Conservation (phyloP, 768 basidiomycete species). For the Mycena capillaripes region DNA sequence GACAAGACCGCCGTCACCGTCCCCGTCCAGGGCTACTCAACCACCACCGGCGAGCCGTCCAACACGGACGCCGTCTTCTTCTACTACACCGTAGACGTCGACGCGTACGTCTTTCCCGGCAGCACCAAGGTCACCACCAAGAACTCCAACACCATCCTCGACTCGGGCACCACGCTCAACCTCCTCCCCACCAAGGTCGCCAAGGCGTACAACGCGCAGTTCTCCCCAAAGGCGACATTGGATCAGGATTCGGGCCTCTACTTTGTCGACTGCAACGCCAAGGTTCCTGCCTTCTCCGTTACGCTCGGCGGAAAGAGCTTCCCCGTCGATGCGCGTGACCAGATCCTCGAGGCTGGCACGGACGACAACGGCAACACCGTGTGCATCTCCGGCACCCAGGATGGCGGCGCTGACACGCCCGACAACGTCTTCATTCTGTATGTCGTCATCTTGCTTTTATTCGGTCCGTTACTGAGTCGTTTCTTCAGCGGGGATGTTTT, state of each 20-base stretch:
- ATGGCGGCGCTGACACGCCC: constrained; percentile 32
- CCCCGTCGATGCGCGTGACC: constrained; percentile 38
- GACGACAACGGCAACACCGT: constrained; percentile 30
- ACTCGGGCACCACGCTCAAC: constrained; percentile 38
- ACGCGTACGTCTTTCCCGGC: constrained; percentile 37
- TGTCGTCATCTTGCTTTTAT: background rate
- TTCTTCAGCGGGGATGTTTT: constrained; percentile 39
- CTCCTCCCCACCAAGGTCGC: constrained; percentile 38
- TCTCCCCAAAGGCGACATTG: constrained; percentile 36
- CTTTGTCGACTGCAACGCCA: constrained; percentile 37
- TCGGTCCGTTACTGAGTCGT: background rate
- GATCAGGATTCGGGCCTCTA: constrained; percentile 30
- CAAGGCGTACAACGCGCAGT: constrained; percentile 35
- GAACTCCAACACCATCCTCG: constrained; percentile 30
- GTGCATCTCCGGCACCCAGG: constrained; percentile 37
- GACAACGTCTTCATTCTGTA: constrained; percentile 40
- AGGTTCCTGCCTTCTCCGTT: constrained; percentile 38
- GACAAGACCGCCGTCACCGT: constrained; percentile 34
- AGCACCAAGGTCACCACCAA: constrained; percentile 19
- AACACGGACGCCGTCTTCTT: constrained; percentile 22
- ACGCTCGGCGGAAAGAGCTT: constrained; percentile 38
- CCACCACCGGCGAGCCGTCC: constrained; percentile 24
- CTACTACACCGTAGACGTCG: constrained; percentile 39
- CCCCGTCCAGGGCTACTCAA: constrained; percentile 37
- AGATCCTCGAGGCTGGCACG: constrained; percentile 28